Base-by-base conservation (phyloP, 1,284 basidiomycete genomes). In the Ceratobasidium sp. region DNA sequence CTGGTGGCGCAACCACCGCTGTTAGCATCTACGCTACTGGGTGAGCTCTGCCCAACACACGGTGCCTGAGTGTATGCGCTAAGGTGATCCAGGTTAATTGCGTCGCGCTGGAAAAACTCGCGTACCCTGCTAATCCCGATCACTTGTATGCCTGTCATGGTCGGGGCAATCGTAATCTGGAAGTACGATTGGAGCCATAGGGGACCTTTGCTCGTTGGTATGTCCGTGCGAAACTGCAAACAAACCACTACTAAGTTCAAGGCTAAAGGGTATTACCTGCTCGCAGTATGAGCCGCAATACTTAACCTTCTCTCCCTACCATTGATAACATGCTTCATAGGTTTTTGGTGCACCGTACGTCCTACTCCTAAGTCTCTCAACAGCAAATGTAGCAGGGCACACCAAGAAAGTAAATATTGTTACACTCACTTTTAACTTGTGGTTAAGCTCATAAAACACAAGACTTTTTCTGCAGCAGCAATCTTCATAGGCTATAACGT, bases 291-390 rank as follows among this genome's bases (percentile, higher is more conserved):
- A 57, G 2, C 23, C 15, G 56, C 20, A 33, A 78, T 62, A 57
- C 79, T n/a, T 77, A 20, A 40, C 3, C 26, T 13, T 7, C 17
- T 40, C 28, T 13, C 13, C 79, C 6, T 17, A 44, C 6, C n/a
- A n/a, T 9, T 54, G 33, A 46, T 20, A 50, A 13, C n/a, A 79
- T 82, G 20, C 9, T 15, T 33, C 42, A 15, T 82, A 84, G n/a
- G 83, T 84, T 23, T 88, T 88, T 78, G 87, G 87, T 1, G 86
- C 87, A 1, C 87, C 87, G 5, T 87, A 86, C 75, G 87, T 87
- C 33, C 82, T 86, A 10, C 83, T 87, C 28, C 84, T 88, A 33
- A 83, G 86, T 6, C 80, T 86, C 3, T 84, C 85, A 3, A 82
- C 85, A 1, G 83, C 85, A 44, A 88, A 88, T 80, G 83, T 86